Evolutionary conservation across 1,139 yeast species (phyloP).

Genomic region (Meyerozyma carpophila): DNA sequence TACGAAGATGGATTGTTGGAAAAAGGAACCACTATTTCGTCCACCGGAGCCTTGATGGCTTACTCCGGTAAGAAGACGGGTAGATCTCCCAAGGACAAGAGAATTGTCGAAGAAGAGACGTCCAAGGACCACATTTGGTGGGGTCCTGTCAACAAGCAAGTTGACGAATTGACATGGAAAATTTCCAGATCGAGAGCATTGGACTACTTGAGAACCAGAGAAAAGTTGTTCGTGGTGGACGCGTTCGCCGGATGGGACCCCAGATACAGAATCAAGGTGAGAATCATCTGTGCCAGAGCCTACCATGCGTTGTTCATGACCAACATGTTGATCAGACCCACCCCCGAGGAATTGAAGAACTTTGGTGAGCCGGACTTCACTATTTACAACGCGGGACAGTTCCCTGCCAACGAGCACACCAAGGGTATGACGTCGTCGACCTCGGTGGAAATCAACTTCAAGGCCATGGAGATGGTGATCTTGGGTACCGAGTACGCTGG

Average conservation of each 20-base stretch:
- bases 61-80: conserved; percentile 96
- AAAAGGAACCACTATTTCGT: conserved; percentile 85
- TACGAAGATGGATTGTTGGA: conserved; percentile 94
- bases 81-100: conserved; percentile 96
- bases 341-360: conserved; percentile 78
- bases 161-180: conserved; percentile 91
- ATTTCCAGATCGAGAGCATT: conserved; percentile 95
- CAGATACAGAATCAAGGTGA: conserved; percentile 91
- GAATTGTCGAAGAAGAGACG: conserved; percentile 92
- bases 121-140: conserved; percentile 90
- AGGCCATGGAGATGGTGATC: conserved; percentile 98
- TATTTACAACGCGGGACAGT: conserved; percentile 97
- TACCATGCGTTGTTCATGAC: conserved; percentile 98
- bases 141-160: conserved; percentile 98
- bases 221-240: conserved; percentile 89
- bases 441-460: conserved; percentile 93
- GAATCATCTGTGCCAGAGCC: conserved; percentile 97
- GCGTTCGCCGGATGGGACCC: conserved; percentile 99
- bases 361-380: conserved; percentile 99
- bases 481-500: conserved; percentile 99
- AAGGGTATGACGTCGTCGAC: conserved; percentile 97
- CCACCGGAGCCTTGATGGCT: conserved; percentile 94
- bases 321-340: conserved; percentile 95
- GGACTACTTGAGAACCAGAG: conserved; percentile 94
- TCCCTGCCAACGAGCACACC: conserved; percentile 96